phyloP scores from a whole-genome alignment of 805 yeast species.

The Spathaspora girioi region DNA sequence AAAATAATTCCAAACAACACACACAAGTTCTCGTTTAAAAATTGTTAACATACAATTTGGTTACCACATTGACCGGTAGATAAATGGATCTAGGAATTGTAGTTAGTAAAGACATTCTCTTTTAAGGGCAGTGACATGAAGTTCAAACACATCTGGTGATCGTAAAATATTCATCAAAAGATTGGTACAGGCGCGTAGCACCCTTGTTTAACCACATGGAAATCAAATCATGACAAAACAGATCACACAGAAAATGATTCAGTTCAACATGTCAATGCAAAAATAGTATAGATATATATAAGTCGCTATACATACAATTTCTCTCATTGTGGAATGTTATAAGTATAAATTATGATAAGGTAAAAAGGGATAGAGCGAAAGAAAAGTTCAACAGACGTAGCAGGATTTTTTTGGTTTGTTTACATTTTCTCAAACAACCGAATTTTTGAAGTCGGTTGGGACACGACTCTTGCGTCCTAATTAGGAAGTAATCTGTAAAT shows the following conservation, averaged over 20 bases:
- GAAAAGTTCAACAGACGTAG: background rate
- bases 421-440: background rate
- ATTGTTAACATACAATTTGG: conserved; percentile 69
- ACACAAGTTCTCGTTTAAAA: conserved; percentile 45
- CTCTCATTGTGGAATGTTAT: conserved; percentile 15
- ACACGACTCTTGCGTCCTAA: background rate
- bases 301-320: conserved; percentile 16
- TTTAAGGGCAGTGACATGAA: background rate
- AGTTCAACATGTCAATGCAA: background rate
- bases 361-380: background rate
- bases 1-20: background rate
- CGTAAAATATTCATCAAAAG: background rate
- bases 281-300: background rate
- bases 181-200: conserved; percentile 1
- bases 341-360: background rate
- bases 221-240: background rate
- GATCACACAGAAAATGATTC: background rate
- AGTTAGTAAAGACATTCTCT: conserved; percentile 4
- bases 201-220: background rate
- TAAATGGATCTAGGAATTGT: conserved; percentile 67
- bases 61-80: conserved; percentile 99
- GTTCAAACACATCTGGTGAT: background rate
- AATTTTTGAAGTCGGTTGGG: background rate
- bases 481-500: background rate
- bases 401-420: background rate